Evolutionary conservation across 345 rosid genomes (phyloP).

Genomic region (Moringa oleifera): DNA sequence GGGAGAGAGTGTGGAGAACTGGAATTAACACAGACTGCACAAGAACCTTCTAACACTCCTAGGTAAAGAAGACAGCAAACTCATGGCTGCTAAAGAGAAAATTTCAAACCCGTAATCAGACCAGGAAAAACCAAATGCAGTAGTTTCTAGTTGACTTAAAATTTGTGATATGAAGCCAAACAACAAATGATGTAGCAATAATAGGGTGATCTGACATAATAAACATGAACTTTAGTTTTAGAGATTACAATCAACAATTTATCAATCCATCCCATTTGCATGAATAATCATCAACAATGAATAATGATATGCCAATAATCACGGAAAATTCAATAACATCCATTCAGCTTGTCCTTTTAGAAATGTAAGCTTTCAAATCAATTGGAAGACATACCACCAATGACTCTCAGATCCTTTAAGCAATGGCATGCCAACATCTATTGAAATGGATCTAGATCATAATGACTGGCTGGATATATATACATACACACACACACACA

Average conservation of each 20-base stretch:
- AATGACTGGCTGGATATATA: not conserved
- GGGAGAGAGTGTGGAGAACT: not conserved
- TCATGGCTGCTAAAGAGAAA: not conserved
- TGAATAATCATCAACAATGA: too few species aligned
- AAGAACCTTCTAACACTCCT: not conserved
- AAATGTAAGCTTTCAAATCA: not conserved
- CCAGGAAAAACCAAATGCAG: not conserved
- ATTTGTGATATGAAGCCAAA: too few species aligned
- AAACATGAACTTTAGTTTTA: too few species aligned
- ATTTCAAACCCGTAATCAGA: not conserved
- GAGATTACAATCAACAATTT: too few species aligned
- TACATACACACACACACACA: too few species aligned
- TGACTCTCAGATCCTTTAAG: not conserved
- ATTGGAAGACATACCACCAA: not conserved
- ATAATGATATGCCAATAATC: too few species aligned
- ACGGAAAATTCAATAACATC: too few species aligned
- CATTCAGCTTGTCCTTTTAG: not conserved
- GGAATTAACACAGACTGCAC: not conserved
- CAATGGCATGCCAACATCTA: not conserved
- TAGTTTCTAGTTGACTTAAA: too few species aligned
- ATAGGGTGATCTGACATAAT: not conserved
- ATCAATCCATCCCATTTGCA: too few species aligned
- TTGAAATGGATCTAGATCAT: not conserved
- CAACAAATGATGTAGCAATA: too few species aligned
- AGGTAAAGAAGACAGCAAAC: not conserved